Evolutionary conservation across 1,284 basidiomycete genomes (phyloP), one percentile per base, ranked within the genome.

Genomic region (Testicularia cyperi): DNA sequence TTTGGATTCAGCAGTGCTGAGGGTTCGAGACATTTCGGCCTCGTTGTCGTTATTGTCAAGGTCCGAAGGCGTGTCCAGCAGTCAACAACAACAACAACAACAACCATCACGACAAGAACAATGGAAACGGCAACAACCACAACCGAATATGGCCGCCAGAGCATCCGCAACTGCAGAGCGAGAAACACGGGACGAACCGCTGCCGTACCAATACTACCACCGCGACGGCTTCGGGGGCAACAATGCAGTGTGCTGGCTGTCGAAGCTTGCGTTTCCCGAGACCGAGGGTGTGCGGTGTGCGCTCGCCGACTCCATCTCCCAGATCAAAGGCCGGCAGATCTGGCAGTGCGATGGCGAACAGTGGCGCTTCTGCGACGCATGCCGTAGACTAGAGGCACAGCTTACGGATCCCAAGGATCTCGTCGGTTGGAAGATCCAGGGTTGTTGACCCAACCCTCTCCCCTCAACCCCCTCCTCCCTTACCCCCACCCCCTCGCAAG

Each of bases 131-230:
- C n/a, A n/a, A n/a, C n/a, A n/a, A n/a, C n/a, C n/a, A n/a, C n/a
- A n/a, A n/a, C n/a, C n/a, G n/a, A n/a, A n/a, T n/a, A 30, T 30
- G 29, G 13, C 13, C 4, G 27, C 15, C 13, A 15, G 6, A 14
- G 27, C 27, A 25, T 25, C n/a, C n/a, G n/a, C n/a, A n/a, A n/a
- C n/a, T n/a, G n/a, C n/a, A n/a, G n/a, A n/a, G n/a, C n/a, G n/a
- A n/a, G n/a, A n/a, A n/a, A n/a, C n/a, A n/a, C n/a, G n/a, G n/a
- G n/a, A n/a, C n/a, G n/a, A n/a, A n/a, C n/a, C n/a, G n/a, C n/a
- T n/a, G 29, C 54, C 60, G 1, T 63, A 63, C 30, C 60, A 63
- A 25, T 63, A 57, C 36, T 63, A 48, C 35, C 53, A 42, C 32
- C 18, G 19, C 5, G 53, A 56, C 37, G 42, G 48, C 4, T 37